These are phyloP conservation scores for Globisporangium iwayamae DNA, from an alignment of 352 stramenopile genomes.

Conservation along the genomic window DNA sequence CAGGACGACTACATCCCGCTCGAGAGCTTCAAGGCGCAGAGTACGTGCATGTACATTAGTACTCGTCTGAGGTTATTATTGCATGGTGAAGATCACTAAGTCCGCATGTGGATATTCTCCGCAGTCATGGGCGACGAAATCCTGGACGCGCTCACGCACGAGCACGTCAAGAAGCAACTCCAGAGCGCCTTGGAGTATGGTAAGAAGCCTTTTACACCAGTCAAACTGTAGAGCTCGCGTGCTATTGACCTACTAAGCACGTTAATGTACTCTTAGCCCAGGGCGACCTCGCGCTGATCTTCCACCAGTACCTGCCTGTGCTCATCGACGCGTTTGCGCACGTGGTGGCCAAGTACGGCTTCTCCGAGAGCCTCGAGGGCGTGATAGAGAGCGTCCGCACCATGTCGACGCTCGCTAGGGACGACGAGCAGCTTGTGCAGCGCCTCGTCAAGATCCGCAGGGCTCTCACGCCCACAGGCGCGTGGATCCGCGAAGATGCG, in stretches of 20 bases:
- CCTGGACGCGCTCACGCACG: slow-evolving; percentile 41
- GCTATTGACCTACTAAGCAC: too few relatives aligned
- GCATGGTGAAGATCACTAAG: background rate
- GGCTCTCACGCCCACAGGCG: slow-evolving; percentile 42
- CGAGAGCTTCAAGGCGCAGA: slow-evolving; percentile 24
- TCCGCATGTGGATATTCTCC: background rate
- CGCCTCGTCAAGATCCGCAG: slow-evolving; percentile 46
- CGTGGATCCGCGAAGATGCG: slow-evolving; percentile 52
- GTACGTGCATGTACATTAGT: slow-evolving; percentile 8
- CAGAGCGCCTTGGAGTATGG: slow-evolving; percentile 35
- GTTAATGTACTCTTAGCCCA: background rate
- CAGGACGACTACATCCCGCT: slow-evolving; percentile 25
- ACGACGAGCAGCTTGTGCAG: slow-evolving; percentile 32
- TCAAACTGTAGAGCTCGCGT: background rate
- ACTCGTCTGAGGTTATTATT: too few relatives aligned
- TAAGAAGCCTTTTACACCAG: slow-evolving; percentile 4
- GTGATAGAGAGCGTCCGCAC: slow-evolving; percentile 43
- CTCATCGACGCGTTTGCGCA: slow-evolving; percentile 36
- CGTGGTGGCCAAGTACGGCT: slow-evolving; percentile 45
- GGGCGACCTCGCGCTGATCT: slow-evolving; percentile 40
- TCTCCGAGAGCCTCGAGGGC: slow-evolving; percentile 36
- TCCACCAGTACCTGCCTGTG: slow-evolving; percentile 47
- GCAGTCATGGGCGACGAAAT: slow-evolving; percentile 49
- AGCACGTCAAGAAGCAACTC: slow-evolving; percentile 31
- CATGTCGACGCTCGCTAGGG: slow-evolving; percentile 35